Base-by-base conservation (phyloP, 2,329 filamentous ascomycete species). In the Corinectria fuckeliana region DNA sequence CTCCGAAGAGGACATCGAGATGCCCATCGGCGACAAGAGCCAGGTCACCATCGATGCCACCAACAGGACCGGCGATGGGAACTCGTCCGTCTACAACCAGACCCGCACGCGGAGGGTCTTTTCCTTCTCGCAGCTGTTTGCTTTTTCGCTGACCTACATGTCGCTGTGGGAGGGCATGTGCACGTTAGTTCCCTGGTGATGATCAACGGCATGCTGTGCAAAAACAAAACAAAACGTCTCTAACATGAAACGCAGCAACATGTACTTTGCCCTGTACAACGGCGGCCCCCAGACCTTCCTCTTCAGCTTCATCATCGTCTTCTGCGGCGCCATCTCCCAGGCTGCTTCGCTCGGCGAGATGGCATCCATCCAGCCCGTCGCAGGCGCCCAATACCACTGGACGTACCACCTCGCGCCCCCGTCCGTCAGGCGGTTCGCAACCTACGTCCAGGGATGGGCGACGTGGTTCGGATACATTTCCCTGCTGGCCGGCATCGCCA, bases 401-500 rank as follows among this genome's bases (percentile, higher is more conserved):
- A 69, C 67, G 0, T 68, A 60, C 36, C 63, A 69, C 18, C 65
- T 69, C 26, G 67, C 67, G 2, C 67, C 67, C 13, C 10, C 50
- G 3, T 47, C 38, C 0, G n/a, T 68, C 8, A 62, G 62, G 18
- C 53, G 67, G 11, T 69, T 69, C 16, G 67, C 67, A 6, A 69
- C 67, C 13, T 69, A 66, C 58, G 57, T 69, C 0, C 67, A 69
- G 26, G 67, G 67, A 23, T 69, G 67, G 67, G 41, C 67, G 1
- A 69, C 67, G 5, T 69, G 67, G 67, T 69, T 69, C 2, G 67
- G 67, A 4, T 69, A 69, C 9, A 47, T 69, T 1, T 69, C 67
- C 1, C 45, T 69, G 3, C 36, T 69, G 7, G 67, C 67, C 1
- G 67, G 63, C 5, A 69, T 69, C 2, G 67, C 67, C 9, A 69